phyloP scores from a whole-genome alignment of 257 asterid genomes.

The Solanum appendiculatum region DNA sequence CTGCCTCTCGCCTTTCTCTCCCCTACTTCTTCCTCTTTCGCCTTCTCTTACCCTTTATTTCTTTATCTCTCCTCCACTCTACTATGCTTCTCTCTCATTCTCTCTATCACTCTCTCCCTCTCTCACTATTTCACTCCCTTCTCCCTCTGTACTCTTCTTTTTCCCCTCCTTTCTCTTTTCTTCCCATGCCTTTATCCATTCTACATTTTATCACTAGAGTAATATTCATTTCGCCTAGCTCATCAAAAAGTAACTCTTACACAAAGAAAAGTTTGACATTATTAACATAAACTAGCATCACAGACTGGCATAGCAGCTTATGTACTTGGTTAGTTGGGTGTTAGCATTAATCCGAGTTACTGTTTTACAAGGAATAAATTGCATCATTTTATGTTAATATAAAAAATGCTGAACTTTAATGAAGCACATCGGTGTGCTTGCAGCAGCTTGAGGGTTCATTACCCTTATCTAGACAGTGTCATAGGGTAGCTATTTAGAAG shows the following conservation, averaged over 20 bases:
- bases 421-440: neutral
- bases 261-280: neutral
- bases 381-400: neutral
- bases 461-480: neutral
- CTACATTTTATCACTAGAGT: neutral
- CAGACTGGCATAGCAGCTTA: neutral
- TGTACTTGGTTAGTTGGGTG: neutral
- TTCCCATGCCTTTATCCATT: neutral
- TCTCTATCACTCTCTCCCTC: neutral
- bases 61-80: neutral
- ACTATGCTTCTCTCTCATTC: neutral
- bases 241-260: neutral
- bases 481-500: neutral
- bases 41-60: neutral
- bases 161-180: neutral
- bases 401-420: neutral
- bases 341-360: neutral
- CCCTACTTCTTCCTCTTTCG: neutral
- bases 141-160: neutral
- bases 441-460: neutral
- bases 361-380: neutral
- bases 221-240: neutral
- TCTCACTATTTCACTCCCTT: neutral
- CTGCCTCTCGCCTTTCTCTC: neutral
- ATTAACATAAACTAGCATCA: neutral